Evolutionary conservation across 805 yeast genomes (phyloP).

Genomic region (Wickerhamiella lipophila): DNA sequence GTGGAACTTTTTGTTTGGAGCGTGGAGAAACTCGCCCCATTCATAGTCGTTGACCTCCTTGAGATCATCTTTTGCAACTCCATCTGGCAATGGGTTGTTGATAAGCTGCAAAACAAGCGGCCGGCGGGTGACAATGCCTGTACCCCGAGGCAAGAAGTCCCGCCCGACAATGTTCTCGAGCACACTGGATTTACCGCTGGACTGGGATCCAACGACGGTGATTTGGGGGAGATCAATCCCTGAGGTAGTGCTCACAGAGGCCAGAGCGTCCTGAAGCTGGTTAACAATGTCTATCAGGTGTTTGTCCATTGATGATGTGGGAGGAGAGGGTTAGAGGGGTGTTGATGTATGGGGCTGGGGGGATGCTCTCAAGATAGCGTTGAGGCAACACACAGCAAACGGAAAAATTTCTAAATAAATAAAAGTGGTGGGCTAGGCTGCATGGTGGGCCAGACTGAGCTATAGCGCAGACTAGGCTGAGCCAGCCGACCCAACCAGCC

Average conservation of each 20-base stretch:
- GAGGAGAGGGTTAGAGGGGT: not conserved
- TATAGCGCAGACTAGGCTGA: too few relatives aligned
- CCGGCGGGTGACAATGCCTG: slow-evolving; percentile 85
- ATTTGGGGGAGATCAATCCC: slow-evolving; percentile 78
- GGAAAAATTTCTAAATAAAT: too few relatives aligned
- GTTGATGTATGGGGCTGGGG: too few relatives aligned
- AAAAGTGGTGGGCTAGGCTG: too few relatives aligned
- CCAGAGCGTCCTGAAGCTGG: slow-evolving; percentile 78
- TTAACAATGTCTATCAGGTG: slow-evolving; percentile 71
- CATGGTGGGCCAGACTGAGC: too few relatives aligned
- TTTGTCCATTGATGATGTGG: slow-evolving; percentile 46
- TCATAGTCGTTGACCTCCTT: slow-evolving; percentile 35
- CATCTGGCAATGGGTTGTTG: slow-evolving; percentile 16
- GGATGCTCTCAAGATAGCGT: too few relatives aligned
- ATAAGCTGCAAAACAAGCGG: slow-evolving; percentile 64
- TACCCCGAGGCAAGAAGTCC: slow-evolving; percentile 79
- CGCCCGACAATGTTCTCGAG: slow-evolving; percentile 84
- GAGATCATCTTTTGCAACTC: slow-evolving; percentile 14
- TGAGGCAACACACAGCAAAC: too few relatives aligned
- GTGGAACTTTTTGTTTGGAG: slow-evolving; percentile 77
- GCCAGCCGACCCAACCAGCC: too few relatives aligned
- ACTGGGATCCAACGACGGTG: slow-evolving; percentile 84
- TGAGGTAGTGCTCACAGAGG: slow-evolving; percentile 72
- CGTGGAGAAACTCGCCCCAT: slow-evolving; percentile 96
- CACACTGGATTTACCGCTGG: slow-evolving; percentile 80